These are phyloP conservation scores for Pseudogymnoascus sp. DNA, from an alignment of 2,329 filamentous ascomycete genomes.

Conservation along the genomic window DNA sequence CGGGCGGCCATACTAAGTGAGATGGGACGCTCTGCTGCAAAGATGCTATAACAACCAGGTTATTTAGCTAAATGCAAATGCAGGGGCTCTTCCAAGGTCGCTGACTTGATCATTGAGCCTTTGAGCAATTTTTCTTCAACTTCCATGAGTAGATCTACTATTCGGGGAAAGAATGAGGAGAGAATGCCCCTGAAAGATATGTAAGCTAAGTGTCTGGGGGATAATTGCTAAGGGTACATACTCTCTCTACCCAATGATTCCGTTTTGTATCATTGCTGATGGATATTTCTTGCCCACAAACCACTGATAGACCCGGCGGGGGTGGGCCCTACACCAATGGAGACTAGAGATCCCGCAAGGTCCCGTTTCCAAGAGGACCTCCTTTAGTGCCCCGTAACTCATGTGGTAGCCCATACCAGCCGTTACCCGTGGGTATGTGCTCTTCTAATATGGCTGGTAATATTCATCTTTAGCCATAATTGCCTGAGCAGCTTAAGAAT, in stretches of 20 bases:
- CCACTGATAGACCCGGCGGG: constrained; percentile 1
- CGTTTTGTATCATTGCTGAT: not conserved
- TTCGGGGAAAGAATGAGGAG: not conserved
- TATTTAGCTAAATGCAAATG: not conserved
- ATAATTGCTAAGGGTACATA: not conserved
- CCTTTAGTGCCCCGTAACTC: not conserved
- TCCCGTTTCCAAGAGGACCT: not conserved
- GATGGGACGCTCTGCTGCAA: not conserved
- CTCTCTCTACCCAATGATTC: not conserved
- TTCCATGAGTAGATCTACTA: not conserved
- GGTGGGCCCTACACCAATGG: not conserved
- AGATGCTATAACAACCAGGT: not conserved
- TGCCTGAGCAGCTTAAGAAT: not conserved
- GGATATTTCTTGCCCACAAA: not conserved
- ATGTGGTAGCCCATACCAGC: not conserved
- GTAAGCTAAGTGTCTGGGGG: not conserved
- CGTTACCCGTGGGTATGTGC: not conserved
- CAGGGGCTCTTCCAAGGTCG: not conserved
- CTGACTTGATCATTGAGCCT: not conserved
- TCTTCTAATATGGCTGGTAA: not conserved
- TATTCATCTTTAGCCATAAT: not conserved
- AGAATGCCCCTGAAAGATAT: not conserved
- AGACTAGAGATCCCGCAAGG: not conserved
- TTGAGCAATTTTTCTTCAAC: not conserved
- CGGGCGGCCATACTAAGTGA: not conserved